Evolutionary conservation across 202 grass and related monocot genomes (phyloP).

Genomic region (Carex sylvatica): DNA sequence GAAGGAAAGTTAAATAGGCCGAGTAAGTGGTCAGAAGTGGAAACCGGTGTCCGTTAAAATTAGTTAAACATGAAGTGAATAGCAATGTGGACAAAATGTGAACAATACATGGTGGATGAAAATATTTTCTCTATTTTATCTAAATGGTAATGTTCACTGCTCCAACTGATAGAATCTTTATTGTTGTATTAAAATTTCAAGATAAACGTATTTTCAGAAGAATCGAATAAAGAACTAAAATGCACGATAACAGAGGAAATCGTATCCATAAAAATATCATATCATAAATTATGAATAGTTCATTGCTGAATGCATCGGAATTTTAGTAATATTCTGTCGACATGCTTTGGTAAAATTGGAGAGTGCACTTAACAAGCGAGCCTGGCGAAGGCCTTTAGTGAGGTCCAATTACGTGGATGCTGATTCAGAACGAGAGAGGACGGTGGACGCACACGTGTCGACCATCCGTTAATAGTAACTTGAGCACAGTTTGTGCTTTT

Average conservation of each 20-base stretch:
- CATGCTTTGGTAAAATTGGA: neutral
- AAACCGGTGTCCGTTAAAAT: no score
- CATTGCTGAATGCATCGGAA: neutral
- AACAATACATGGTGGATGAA: no score
- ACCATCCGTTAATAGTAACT: conserved; percentile 4
- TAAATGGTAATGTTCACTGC: neutral
- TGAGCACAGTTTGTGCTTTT: neutral
- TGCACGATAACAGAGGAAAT: no score
- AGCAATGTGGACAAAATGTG: no score
- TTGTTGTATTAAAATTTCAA: neutral
- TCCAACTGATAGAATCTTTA: neutral
- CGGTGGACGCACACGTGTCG: neutral
- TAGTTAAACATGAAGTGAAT: no score
- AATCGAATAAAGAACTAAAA: neutral
- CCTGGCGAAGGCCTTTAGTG: neutral
- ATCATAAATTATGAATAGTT: neutral
- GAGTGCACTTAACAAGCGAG: neutral
- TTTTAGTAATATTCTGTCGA: neutral
- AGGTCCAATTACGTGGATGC: neutral
- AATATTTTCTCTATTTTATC: no score
- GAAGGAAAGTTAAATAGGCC: no score
- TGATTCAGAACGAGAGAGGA: neutral
- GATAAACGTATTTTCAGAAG: neutral
- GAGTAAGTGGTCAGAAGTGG: no score
- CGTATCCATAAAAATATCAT: neutral